A percentile compares a stretch with the other conserved stretches of the same genome.
These are phyloP conservation scores for Phaeoacremonium minimum DNA, from an alignment of 2,329 filamentous ascomycete genomes.

Conservation along the genomic window DNA sequence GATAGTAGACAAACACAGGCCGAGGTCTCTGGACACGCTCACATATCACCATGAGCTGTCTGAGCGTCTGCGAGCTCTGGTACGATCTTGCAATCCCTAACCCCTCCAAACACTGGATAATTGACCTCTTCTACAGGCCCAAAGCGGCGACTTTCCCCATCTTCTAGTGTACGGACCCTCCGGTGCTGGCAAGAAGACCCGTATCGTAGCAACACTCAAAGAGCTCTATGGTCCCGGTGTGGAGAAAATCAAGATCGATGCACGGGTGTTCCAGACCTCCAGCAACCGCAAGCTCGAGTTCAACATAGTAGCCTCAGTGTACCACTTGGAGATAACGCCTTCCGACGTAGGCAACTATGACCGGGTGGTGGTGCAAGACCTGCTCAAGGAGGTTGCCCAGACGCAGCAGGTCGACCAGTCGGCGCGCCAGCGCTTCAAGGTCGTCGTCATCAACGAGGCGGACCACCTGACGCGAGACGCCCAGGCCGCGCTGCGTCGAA, in stretches of 20 bases:
- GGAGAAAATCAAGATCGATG: conserved; percentile 99
- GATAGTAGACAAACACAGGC: conserved; percentile 69
- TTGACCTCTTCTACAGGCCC: conserved; percentile 57
- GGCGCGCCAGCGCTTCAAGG: conserved; percentile 92
- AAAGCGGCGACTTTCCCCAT: conserved; percentile 96
- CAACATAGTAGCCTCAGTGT: conserved; percentile 95
- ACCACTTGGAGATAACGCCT: conserved; percentile 97
- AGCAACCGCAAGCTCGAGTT: conserved; percentile 98
- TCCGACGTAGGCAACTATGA: conserved; percentile 97
- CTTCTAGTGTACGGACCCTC: conserved; percentile 95
- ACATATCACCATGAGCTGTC: conserved; percentile 90
- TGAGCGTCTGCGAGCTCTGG: conserved; percentile 77
- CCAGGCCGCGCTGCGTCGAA: conserved; percentile 87
- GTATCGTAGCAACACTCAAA: conserved; percentile 91
- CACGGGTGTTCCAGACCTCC: conserved; percentile 91
- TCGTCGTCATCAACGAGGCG: conserved; percentile 98
- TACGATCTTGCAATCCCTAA: conserved; percentile 36
- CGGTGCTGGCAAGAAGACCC: conserved; percentile 95
- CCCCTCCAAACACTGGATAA: conserved; percentile 8
- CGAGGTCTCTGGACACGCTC: conserved; percentile 70
- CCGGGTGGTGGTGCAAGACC: conserved; percentile 89
- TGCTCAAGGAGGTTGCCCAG: conserved; percentile 96
- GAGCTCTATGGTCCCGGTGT: conserved; percentile 93
- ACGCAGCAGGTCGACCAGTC: conserved; percentile 96
- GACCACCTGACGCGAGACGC: conserved; percentile 92